Percentiles rank a stretch among this genome's conserved stretches.
These are phyloP conservation scores for Trichoderma orchidacearum DNA, from an alignment of 495 filamentous ascomycete species.

Conservation along the genomic window DNA sequence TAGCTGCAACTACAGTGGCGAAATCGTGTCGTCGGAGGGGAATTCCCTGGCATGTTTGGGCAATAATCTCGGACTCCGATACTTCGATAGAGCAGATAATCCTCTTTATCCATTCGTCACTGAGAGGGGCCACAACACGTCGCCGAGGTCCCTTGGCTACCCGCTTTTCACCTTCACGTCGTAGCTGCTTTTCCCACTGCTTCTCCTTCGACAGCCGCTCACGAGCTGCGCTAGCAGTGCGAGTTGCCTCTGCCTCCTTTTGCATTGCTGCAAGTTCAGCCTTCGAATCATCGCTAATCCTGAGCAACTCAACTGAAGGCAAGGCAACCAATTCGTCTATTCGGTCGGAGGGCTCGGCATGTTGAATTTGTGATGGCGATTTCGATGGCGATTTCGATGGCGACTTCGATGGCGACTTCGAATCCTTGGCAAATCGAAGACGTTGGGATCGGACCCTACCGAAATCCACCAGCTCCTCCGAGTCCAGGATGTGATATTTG, in stretches of 20 bases:
- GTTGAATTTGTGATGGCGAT: too few relatives aligned
- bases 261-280: neutral
- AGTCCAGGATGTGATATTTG: too few relatives aligned
- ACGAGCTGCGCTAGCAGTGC: too few relatives aligned
- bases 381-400: too few relatives aligned
- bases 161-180: neutral
- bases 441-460: too few relatives aligned
- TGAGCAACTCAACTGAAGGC: neutral
- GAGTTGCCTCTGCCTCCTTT: neutral
- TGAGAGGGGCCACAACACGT: neutral
- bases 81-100: neutral
- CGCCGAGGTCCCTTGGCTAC: neutral
- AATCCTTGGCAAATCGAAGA: too few relatives aligned
- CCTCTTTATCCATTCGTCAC: neutral
- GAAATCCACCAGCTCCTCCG: too few relatives aligned
- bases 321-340: neutral
- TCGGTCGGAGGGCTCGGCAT: neutral
- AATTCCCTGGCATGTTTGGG: constrained; percentile 38
- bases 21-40: constrained; percentile 50
- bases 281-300: neutral
- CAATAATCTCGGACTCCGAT: constrained; percentile 7
- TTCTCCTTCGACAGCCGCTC: too few relatives aligned
- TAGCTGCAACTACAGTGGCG: constrained; percentile 33
- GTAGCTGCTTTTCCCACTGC: neutral
- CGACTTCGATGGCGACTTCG: too few relatives aligned